Evolutionary conservation across 2,329 filamentous ascomycete species (phyloP), one percentile per base, ranked within the genome.

Genomic region (Venturia oleaginea): DNA sequence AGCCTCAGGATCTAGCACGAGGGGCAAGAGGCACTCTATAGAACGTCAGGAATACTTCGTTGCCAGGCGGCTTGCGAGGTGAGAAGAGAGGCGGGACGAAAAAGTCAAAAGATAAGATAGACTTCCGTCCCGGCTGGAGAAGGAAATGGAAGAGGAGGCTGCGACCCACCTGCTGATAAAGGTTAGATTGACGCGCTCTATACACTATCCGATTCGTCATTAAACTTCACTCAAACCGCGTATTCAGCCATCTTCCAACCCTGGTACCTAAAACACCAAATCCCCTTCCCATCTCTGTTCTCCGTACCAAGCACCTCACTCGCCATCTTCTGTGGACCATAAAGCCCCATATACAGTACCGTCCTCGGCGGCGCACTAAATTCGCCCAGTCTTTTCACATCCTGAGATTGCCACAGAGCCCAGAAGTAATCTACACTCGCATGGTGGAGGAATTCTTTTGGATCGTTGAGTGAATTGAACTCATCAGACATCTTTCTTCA

Each of bases 331-430:
- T 22, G 4, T 17, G 62, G 48, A 5, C 17, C 62, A 42, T 55
- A n/a, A 27, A 64, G 6, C 7, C 24, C 37, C 37, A 37, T 42
- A 42, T 64, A 51, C 15, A 64, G 22, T 11, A n/a, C 32, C 51
- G 34, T 59, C 27, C n/a, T 15, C 30, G 27, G 27, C 19, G 62
- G 34, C 55, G 77, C 80, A 4, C 69, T 72, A 64, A 82, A 75
- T 37, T 70, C 72, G 60, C 74, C 70, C 64, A 72, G 72, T 11
- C 71, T 71, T 57, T 70, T 68, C 48, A 73, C 68, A 60, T 81
- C 74, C 57, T 76, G 70, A 65, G 78, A 79, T 70, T 83, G 80
- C 80, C 80, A 83, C 19, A 78, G 79, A 77, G 78, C 80, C 72
- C 75, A 83, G 4, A 75, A 68, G 3, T 79, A 73, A 67, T 83